phyloP scores from a whole-genome alignment of 2,329 filamentous ascomycete species.

The Ilyonectria mors-panacis region DNA sequence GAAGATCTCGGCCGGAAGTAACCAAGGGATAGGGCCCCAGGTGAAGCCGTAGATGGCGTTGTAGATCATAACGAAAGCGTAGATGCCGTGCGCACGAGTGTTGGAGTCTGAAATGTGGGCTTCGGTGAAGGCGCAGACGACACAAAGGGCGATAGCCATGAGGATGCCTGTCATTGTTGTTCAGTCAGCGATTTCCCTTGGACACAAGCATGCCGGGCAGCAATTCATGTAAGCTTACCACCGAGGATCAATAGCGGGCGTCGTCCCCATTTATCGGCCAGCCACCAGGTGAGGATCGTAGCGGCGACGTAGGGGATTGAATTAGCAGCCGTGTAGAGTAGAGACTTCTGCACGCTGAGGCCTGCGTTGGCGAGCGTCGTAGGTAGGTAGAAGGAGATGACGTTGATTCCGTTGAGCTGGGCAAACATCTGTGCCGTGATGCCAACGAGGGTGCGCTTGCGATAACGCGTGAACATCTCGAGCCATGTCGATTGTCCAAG shows the following conservation, averaged over 20 bases:
- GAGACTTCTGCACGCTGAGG: slow-evolving; percentile 54
- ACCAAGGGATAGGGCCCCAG: slow-evolving; percentile 58
- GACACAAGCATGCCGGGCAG: background rate
- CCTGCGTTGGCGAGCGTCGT: slow-evolving; percentile 54
- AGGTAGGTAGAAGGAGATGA: slow-evolving; percentile 60
- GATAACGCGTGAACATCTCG: slow-evolving; percentile 60
- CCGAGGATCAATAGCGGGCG: slow-evolving; percentile 54
- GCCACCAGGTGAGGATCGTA: slow-evolving; percentile 56
- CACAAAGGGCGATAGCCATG: slow-evolving; percentile 43
- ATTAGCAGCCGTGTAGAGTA: slow-evolving; percentile 58
- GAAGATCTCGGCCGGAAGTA: slow-evolving; percentile 50
- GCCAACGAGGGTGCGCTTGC: slow-evolving; percentile 58
- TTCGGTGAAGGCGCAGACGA: slow-evolving; percentile 58
- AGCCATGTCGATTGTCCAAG: slow-evolving; percentile 33
- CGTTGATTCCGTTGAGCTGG: slow-evolving; percentile 59
- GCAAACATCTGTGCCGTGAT: slow-evolving; percentile 59
- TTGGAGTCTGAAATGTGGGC: slow-evolving; percentile 44
- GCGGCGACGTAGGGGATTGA: slow-evolving; percentile 57
- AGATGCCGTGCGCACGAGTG: slow-evolving; percentile 54
- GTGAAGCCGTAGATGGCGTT: slow-evolving; percentile 43
- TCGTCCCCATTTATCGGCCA: slow-evolving; percentile 58
- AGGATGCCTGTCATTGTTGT: slow-evolving; percentile 2
- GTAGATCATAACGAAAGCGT: slow-evolving; percentile 57
- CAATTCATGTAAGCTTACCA: slow-evolving; percentile 15
- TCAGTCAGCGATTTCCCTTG: background rate